Evolutionary conservation across 345 rosid species (phyloP).

Genomic region (Dipteronia dyeriana): DNA sequence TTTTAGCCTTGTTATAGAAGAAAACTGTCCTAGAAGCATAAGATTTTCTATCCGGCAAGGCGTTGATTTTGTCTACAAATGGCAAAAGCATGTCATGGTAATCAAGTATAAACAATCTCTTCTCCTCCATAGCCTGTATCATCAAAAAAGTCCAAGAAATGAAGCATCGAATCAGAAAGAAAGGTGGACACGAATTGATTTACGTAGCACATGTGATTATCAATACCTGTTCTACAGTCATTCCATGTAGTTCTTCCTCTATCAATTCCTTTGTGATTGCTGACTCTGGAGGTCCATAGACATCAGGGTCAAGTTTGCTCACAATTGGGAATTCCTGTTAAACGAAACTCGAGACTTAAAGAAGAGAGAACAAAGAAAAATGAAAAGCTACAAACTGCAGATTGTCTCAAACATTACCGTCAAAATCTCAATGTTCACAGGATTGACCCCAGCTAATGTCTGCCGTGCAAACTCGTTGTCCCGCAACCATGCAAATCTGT

Average conservation of each 20-base stretch:
- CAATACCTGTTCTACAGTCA: conserved; percentile 69
- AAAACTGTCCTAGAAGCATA: conserved; percentile 83
- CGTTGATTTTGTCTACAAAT: conserved; percentile 70
- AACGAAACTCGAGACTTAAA: conserved; percentile 13
- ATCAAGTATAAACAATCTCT: conserved; percentile 76
- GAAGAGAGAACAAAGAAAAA: conserved; percentile 9
- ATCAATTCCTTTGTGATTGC: conserved; percentile 71
- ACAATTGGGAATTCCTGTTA: conserved; percentile 81
- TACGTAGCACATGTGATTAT: neutral
- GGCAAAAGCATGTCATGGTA: conserved; percentile 90
- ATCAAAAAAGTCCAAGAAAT: conserved; percentile 6
- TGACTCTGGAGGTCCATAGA: conserved; percentile 87
- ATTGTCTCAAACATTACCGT: conserved; percentile 41
- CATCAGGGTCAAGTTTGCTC: conserved; percentile 77
- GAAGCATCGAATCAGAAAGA: neutral
- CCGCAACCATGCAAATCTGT: conserved; percentile 91
- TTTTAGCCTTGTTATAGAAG: conserved; percentile 46
- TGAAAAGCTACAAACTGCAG: neutral
- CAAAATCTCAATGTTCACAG: conserved; percentile 74
- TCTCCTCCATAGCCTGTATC: conserved; percentile 79
- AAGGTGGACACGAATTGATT: neutral
- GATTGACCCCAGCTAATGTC: conserved; percentile 89
- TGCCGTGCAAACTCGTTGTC: conserved; percentile 95
- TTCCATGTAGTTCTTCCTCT: conserved; percentile 70
- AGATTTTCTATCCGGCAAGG: conserved; percentile 69